Base-by-base conservation (phyloP, 2,329 filamentous ascomycete genomes). In the Scedosporium boydii region DNA sequence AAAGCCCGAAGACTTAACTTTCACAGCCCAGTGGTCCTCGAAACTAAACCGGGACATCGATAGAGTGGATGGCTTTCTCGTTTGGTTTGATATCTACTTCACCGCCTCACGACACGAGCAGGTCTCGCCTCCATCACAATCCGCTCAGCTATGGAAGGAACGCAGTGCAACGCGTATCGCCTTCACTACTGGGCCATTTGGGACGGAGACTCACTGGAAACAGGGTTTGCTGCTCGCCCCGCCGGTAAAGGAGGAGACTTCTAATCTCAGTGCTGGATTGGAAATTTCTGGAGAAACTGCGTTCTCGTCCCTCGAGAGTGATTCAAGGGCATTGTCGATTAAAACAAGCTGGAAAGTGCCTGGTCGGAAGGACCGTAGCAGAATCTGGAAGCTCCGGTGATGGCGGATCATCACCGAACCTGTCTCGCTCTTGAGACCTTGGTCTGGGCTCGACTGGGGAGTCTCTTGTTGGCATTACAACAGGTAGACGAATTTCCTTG, bases 71-170 rank as follows among this genome's bases (percentile, higher is more conserved):
- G 93, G 91, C 4, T 96, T 92, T 73, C 81, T 91, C 14, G 83
- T 96, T 67, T 97, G 93, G 91, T 97, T 97, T 72, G 93, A 98
- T 73, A 93, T 89, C 26, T 95, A 95, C 79, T 97, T 97, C 75
- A 84, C 89, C 66, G 85, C 87, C 9, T 82, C 83, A 0, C 77
- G 81, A 42, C 76, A 80, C 42, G 76, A 80, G 34, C 75, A 79
- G 23, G 76, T 85, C 57, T 78, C 80, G 7, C 66, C 78, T 7
- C 75, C 80, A 34, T 74, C 81, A 64, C 78, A 78, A n/a, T 83
- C 85, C 59, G 84, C 86, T 0, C 78, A 86, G 62, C 79, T 82
- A 3, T 92, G 88, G 84, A 75, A 73, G 4, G 81, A 83, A 66
- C 77, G 80, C 69, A 69, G 74, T 26, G 77, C 79, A 38, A 83